These are phyloP conservation scores for Cunninghamia lanceolata DNA, from an alignment of 75 land plant species.

Conservation along the genomic window DNA sequence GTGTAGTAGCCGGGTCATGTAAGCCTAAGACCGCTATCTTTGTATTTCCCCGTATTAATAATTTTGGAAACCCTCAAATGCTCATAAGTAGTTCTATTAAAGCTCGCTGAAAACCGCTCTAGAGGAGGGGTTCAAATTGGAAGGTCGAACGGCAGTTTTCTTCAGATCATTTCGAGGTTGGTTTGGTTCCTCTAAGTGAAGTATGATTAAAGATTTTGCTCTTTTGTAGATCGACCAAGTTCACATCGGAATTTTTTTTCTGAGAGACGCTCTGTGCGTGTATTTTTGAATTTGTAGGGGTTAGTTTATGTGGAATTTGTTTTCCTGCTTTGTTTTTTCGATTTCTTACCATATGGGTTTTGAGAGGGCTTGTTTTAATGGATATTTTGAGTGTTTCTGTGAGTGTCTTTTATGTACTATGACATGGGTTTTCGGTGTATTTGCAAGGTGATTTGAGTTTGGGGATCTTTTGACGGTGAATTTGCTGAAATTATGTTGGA, in stretches of 20 bases:
- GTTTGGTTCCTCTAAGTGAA: not conserved
- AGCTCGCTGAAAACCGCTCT: not conserved
- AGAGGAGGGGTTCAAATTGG: not conserved
- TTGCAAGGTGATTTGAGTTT: not conserved
- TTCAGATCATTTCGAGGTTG: not conserved
- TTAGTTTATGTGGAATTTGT: not conserved
- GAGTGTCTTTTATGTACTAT: not conserved
- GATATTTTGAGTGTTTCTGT: not conserved
- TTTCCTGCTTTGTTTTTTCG: not conserved
- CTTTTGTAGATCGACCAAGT: not conserved
- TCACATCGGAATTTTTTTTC: not conserved
- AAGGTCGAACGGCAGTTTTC: not conserved
- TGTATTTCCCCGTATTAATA: not conserved
- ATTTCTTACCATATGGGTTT: not conserved
- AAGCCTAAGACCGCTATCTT: not conserved
- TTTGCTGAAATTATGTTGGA: not conserved
- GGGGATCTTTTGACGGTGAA: not conserved
- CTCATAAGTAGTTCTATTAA: constrained; percentile 5
- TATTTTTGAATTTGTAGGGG: not conserved
- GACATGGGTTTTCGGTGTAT: not conserved
- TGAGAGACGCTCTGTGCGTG: not conserved
- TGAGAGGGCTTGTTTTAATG: too few species aligned
- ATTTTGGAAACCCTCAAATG: constrained; percentile 10
- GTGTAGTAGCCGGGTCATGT: constrained; percentile 3
- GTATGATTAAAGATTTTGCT: not conserved